Conservation (phyloP, 2,329 filamentous ascomycete genomes). For the Pseudogymnoascus destructans region DNA sequence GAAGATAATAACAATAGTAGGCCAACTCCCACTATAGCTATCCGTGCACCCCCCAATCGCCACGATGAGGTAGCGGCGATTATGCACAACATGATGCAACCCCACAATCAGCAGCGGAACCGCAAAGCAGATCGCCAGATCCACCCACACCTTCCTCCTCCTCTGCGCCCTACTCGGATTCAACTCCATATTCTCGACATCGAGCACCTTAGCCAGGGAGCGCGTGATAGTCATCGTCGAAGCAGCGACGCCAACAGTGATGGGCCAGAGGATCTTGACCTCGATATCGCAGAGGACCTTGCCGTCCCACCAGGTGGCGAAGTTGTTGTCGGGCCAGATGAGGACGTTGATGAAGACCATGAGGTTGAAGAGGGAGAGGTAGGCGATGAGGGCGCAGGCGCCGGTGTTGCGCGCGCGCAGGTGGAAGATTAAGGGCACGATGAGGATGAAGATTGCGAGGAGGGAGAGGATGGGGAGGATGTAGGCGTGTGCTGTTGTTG, state of each 20-base stretch:
- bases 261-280: conserved; percentile 41
- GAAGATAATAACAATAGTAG: conserved; percentile 37
- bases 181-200: conserved; percentile 41
- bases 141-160: conserved; percentile 34
- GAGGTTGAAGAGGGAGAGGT: conserved; percentile 42
- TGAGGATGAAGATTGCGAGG: conserved; percentile 37
- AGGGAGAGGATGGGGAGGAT: conserved; percentile 36
- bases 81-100: conserved; percentile 47
- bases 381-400: conserved; percentile 41
- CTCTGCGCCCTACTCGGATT: conserved; percentile 36
- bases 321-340: conserved; percentile 49
- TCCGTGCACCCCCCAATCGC: conserved; percentile 46
- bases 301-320: conserved; percentile 42
- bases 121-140: conserved; percentile 41
- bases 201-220: conserved; percentile 45
- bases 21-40: conserved; percentile 43
- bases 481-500: conserved; percentile 24
- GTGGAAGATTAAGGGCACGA: conserved; percentile 48
- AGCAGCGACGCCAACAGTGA: conserved; percentile 38
- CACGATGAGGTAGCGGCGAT: conserved; percentile 42
- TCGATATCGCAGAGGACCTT: conserved; percentile 51
- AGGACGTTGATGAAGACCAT: conserved; percentile 48
- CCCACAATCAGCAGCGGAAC: conserved; percentile 42
- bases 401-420: conserved; percentile 46
- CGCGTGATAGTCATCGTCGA: conserved; percentile 45